Evolutionary conservation across 2,329 filamentous ascomycete genomes (phyloP).

Genomic region (Colletotrichum nymphaeae): DNA sequence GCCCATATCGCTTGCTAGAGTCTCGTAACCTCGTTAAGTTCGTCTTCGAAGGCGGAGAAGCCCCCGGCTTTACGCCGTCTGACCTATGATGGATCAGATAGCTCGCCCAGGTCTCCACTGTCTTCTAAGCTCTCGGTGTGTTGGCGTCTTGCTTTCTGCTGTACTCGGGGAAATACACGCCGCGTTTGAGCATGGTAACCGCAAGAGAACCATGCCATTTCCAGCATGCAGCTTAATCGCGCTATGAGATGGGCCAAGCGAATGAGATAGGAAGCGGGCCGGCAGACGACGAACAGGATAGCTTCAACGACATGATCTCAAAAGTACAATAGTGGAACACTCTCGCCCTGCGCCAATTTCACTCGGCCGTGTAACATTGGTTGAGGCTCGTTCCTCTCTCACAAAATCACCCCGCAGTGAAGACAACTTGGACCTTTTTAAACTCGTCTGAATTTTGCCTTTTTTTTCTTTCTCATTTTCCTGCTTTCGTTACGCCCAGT

Average conservation of each 20-base stretch:
- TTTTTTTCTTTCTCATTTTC: background rate
- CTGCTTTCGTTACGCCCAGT: background rate
- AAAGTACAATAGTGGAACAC: background rate
- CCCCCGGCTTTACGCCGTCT: background rate
- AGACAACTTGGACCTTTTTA: background rate
- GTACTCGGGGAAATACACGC: background rate
- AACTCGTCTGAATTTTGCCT: slow-evolving; percentile 5
- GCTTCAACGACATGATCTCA: slow-evolving; percentile 6
- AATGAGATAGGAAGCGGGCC: background rate
- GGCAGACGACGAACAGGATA: background rate
- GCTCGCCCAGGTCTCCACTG: background rate
- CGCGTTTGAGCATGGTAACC: background rate
- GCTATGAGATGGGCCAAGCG: background rate
- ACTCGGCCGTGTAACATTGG: background rate
- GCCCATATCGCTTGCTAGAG: background rate
- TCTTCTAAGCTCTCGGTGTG: background rate
- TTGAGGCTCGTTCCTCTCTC: background rate
- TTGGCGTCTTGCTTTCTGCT: background rate
- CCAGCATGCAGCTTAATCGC: background rate
- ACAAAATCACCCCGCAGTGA: background rate
- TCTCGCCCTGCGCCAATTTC: background rate
- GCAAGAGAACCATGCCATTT: background rate
- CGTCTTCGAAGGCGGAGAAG: background rate
- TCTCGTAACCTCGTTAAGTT: background rate
- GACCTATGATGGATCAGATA: background rate